These are phyloP conservation scores for Brettanomyces bruxellensis DNA, from an alignment of 805 yeast species.

Conservation along the genomic window DNA sequence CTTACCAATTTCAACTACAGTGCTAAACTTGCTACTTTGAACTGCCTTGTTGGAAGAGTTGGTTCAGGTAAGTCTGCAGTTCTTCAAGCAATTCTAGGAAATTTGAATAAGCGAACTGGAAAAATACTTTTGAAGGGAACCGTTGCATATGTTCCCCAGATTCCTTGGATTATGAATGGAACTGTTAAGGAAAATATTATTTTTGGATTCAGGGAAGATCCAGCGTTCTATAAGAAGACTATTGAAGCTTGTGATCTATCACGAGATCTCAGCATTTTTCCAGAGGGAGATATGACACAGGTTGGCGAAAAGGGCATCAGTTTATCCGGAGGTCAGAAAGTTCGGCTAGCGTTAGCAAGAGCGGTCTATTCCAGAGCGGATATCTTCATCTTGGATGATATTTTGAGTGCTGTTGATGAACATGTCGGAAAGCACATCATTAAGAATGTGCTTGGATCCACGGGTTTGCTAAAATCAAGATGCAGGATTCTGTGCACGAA, in stretches of 20 bases:
- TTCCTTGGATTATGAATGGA: constrained; percentile 93
- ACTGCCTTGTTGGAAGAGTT: constrained; percentile 81
- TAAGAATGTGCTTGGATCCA: constrained; percentile 73
- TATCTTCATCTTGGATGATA: constrained; percentile 78
- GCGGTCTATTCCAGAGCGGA: constrained; percentile 91
- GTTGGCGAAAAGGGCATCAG: constrained; percentile 96
- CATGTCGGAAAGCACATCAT: constrained; percentile 82
- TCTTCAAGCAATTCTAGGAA: constrained; percentile 71
- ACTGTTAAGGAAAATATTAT: constrained; percentile 76
- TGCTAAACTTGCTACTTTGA: constrained; percentile 64
- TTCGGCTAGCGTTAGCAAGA: constrained; percentile 81
- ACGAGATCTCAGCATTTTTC: constrained; percentile 62
- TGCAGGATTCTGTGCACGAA: constrained; percentile 80
- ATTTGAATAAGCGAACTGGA: constrained; percentile 67
- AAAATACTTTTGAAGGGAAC: constrained; percentile 60
- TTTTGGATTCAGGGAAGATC: constrained; percentile 75
- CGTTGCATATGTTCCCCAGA: constrained; percentile 82
- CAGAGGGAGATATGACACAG: constrained; percentile 77
- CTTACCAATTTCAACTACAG: constrained; percentile 48
- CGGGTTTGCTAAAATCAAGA: constrained; percentile 65
- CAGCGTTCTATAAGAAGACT: constrained; percentile 66
- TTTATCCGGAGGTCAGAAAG: constrained; percentile 91
- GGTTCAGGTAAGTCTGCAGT: constrained; percentile 86
- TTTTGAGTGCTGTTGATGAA: constrained; percentile 88
- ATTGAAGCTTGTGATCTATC: constrained; percentile 77